Conservation (phyloP, 2,329 filamentous ascomycete species). For the Parafenestella ontariensis region DNA sequence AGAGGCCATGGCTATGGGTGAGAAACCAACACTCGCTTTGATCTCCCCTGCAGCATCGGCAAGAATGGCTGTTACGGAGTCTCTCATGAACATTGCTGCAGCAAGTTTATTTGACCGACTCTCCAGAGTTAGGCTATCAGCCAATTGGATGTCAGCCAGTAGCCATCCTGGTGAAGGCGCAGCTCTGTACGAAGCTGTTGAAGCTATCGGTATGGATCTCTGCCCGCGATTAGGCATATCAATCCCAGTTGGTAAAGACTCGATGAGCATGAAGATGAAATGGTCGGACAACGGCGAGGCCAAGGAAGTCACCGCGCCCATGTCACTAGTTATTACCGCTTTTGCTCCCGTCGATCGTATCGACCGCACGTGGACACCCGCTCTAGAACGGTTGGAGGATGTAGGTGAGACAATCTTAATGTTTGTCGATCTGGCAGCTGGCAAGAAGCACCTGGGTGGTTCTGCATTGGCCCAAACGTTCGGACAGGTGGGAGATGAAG, state of each 20-base stretch:
- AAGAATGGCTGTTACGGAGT: slow-evolving; percentile 95
- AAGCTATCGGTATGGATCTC: slow-evolving; percentile 90
- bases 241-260: slow-evolving; percentile 97
- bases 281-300: slow-evolving; percentile 72
- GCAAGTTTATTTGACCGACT: slow-evolving; percentile 76
- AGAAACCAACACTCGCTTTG: slow-evolving; percentile 86
- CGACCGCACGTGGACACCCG: slow-evolving; percentile 90
- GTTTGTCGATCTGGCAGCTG: slow-evolving; percentile 87
- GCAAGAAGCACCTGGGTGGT: slow-evolving; percentile 82
- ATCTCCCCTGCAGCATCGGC: slow-evolving; percentile 91
- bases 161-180: slow-evolving; percentile 92
- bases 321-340: slow-evolving; percentile 89
- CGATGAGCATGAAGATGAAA: slow-evolving; percentile 98
- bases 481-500: slow-evolving; percentile 81
- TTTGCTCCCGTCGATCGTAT: slow-evolving; percentile 86
- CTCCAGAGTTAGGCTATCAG: slow-evolving; percentile 82
- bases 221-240: slow-evolving; percentile 90
- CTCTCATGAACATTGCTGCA: slow-evolving; percentile 89
- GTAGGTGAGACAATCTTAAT: slow-evolving; percentile 88
- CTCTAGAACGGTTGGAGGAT: slow-evolving; percentile 81
- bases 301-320: slow-evolving; percentile 89
- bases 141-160: slow-evolving; percentile 99
- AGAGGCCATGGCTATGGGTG: slow-evolving; percentile 98
- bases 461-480: slow-evolving; percentile 92
- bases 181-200: slow-evolving; percentile 89